A percentile compares a stretch with the other conserved stretches of the same genome.
phyloP scores from a whole-genome alignment of 2,329 filamentous ascomycete genomes.

The Ophiosphaerella herpotricha region DNA sequence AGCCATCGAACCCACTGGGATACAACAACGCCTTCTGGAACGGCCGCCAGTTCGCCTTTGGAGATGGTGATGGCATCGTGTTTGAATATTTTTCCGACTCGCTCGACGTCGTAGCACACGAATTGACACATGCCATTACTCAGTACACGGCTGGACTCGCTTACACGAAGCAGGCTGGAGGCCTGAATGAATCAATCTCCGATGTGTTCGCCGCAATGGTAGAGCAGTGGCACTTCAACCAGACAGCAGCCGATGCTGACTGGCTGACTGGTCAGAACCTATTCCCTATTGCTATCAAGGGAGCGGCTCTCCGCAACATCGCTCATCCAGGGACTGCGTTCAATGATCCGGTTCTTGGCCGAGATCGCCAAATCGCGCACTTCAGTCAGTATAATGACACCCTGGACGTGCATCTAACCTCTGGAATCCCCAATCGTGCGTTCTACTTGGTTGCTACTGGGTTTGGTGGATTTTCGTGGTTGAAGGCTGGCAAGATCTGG shows the following conservation, averaged over 20 bases:
- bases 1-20: not conserved
- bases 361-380: slow-evolving; percentile 56
- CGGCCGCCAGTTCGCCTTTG: slow-evolving; percentile 59
- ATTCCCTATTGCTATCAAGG: slow-evolving; percentile 57
- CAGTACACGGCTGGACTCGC: slow-evolving; percentile 57
- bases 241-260: slow-evolving; percentile 51
- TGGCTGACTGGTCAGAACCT: slow-evolving; percentile 62
- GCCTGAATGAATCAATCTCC: slow-evolving; percentile 62
- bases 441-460: slow-evolving; percentile 57
- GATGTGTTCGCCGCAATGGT: slow-evolving; percentile 64
- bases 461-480: slow-evolving; percentile 58
- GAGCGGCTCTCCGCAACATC: slow-evolving; percentile 59
- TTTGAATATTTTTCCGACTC: slow-evolving; percentile 58
- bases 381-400: not conserved
- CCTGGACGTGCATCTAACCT: slow-evolving; percentile 47
- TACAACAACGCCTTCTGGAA: slow-evolving; percentile 59
- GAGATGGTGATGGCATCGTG: slow-evolving; percentile 57
- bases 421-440: slow-evolving; percentile 63
- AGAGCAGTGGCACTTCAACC: slow-evolving; percentile 55
- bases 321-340: slow-evolving; percentile 57
- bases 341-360: slow-evolving; percentile 36
- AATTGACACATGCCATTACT: slow-evolving; percentile 61
- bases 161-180: slow-evolving; percentile 59
- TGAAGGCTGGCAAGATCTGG: slow-evolving; percentile 16
- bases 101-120: slow-evolving; percentile 63